Base-by-base conservation (phyloP, 2,329 filamentous ascomycete species). In the Phaeophleospora eucalypticola region DNA sequence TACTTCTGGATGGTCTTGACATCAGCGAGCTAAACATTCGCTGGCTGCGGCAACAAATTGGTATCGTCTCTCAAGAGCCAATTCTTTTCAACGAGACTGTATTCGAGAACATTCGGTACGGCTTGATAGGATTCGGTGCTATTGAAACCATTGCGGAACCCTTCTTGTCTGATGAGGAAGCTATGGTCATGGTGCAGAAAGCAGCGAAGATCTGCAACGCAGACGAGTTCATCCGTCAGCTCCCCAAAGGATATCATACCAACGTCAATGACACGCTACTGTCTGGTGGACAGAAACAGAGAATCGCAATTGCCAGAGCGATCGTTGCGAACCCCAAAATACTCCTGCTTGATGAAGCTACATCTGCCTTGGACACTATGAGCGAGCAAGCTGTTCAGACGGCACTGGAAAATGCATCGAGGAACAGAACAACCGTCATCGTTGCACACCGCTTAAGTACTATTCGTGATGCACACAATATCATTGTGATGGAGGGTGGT, bases 401-500 rank as follows among this genome's bases (percentile, higher is more conserved):
- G 17, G 59, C 60, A 3, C 50, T 65, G 2, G 45, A 56, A 12
- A 43, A 43, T 18, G 62, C 60, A 2, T 46, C 7, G 20, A 20
- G 29, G 46, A 41, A 17, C 40, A 55, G 61, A 17, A 77, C 53
- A 60, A 71, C 68, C 1, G 58, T 73, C 15, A 64, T 66, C 43
- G 66, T 73, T 43, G 70, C 71, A 1, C 71, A 73, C 60, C 63
- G 71, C 1, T 58, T 73, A n/a, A 62, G 67, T 12, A 71, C 71
- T 4, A 66, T 73, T 24, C 65, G 58, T 42, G 53, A 63, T 24
- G 68, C 68, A 2, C 68, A 72, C 44, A 64, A 63, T 14, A 72
- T 73, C 43, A 59, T 71, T 20, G 69, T 72, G 8, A 64, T 73
- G 59, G 61, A 58, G 1, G 32, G 24, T 16, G 58, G 63, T 10